Evolutionary conservation across 768 basidiomycete species (phyloP).

Genomic region (Russula sp.): DNA sequence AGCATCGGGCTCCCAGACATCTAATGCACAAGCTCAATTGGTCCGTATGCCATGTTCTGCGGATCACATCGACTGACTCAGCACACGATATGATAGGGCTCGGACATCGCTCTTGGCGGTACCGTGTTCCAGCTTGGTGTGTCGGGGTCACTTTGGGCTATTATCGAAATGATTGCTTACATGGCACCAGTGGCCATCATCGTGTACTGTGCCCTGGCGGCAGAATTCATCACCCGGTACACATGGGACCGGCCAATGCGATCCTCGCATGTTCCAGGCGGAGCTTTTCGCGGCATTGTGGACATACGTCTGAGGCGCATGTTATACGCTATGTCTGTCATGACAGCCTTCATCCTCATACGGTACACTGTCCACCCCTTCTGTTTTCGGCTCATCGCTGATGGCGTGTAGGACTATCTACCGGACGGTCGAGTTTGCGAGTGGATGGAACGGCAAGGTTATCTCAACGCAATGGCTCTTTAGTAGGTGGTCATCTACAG

Average conservation of each 20-base stretch:
- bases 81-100: not conserved
- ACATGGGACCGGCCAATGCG: slow-evolving; percentile 6
- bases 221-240: slow-evolving; percentile 15
- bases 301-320: slow-evolving; percentile 9
- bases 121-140: slow-evolving; percentile 21
- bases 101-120: slow-evolving; percentile 17
- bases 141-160: not conserved
- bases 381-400: not conserved
- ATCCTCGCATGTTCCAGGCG: not conserved
- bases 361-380: slow-evolving; percentile 1
- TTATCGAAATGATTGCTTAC: not conserved
- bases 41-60: not conserved
- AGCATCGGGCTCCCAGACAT: not conserved
- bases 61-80: not conserved
- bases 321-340: slow-evolving; percentile 12
- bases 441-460: slow-evolving; percentile 16
- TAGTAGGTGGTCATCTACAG: not conserved
- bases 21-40: not conserved
- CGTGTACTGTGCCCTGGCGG: slow-evolving; percentile 10
- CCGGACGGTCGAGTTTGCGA: slow-evolving; percentile 15
- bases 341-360: slow-evolving; percentile 17
- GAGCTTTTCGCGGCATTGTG: not conserved
- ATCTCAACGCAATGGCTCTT: slow-evolving; percentile 17
- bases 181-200: slow-evolving; percentile 11
- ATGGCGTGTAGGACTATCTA: slow-evolving; percentile 13